These are phyloP conservation scores for Phytophthora pluvialis DNA, from an alignment of 352 stramenopile genomes.

Conservation along the genomic window DNA sequence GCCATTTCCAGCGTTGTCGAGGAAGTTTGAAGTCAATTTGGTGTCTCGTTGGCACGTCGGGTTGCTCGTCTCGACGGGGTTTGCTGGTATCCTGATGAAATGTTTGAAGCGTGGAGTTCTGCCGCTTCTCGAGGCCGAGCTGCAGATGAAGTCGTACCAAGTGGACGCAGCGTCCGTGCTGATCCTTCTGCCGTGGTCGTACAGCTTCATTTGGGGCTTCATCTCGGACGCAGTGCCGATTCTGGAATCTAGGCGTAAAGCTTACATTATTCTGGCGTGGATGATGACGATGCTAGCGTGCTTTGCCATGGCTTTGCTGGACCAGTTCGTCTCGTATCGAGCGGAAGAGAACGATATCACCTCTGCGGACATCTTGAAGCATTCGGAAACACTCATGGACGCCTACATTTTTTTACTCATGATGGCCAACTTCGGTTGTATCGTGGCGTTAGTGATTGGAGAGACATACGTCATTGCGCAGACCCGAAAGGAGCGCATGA, in stretches of 20 bases:
- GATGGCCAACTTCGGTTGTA: constrained; percentile 51
- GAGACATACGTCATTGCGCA: constrained; percentile 56
- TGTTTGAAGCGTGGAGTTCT: constrained; percentile 53
- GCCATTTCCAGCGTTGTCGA: constrained; percentile 36
- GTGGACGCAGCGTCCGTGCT: constrained; percentile 44
- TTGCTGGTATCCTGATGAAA: constrained; percentile 48
- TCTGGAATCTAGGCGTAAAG: constrained; percentile 67
- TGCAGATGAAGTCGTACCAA: constrained; percentile 49
- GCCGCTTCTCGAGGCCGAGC: constrained; percentile 42
- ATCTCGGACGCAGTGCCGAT: constrained; percentile 82
- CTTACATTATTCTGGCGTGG: constrained; percentile 84
- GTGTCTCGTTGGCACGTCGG: constrained; percentile 38
- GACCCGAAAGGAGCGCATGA: constrained; percentile 41
- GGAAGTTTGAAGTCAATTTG: constrained; percentile 35
- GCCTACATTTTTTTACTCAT: constrained; percentile 46
- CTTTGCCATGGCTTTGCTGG: constrained; percentile 44
- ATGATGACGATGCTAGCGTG: constrained; percentile 40
- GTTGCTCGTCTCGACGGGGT: constrained; percentile 45
- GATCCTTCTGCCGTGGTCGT: constrained; percentile 51
- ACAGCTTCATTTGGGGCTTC: constrained; percentile 84
- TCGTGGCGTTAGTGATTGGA: constrained; percentile 45
- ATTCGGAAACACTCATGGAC: constrained; percentile 30
- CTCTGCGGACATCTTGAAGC: constrained; percentile 16
- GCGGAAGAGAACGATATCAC: constrained; percentile 32
- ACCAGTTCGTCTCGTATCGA: constrained; percentile 37